phyloP scores from a whole-genome alignment of 805 yeast species.

The Pichia gijzeniarum region DNA sequence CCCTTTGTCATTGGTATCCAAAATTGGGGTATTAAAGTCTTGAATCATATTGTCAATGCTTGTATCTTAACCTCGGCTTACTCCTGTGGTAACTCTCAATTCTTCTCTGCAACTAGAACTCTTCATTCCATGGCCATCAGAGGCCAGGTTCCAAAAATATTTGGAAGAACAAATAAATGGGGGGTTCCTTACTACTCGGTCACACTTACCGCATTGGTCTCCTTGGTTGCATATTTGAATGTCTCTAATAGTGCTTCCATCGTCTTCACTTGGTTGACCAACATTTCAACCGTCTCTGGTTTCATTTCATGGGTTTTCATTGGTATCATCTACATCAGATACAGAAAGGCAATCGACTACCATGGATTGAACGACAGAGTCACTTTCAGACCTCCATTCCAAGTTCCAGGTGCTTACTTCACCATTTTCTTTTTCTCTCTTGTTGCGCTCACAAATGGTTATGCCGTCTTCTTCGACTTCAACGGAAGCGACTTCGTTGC shows the following conservation, averaged over 20 bases:
- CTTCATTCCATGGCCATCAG: slow-evolving; percentile 35
- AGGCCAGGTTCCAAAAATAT: slow-evolving; percentile 35
- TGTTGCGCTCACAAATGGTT: slow-evolving; percentile 67
- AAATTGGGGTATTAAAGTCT: slow-evolving; percentile 51
- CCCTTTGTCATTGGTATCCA: slow-evolving; percentile 62
- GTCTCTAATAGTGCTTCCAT: slow-evolving; percentile 44
- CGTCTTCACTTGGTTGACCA: slow-evolving; percentile 61
- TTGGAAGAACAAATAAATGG: slow-evolving; percentile 34
- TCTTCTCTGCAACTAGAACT: slow-evolving; percentile 38
- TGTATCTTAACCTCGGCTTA: slow-evolving; percentile 54
- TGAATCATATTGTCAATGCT: slow-evolving; percentile 58
- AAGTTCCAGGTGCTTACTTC: slow-evolving; percentile 54
- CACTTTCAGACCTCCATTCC: slow-evolving; percentile 49
- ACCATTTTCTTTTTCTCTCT: slow-evolving; percentile 40
- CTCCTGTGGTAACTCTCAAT: slow-evolving; percentile 41
- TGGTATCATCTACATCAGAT: slow-evolving; percentile 49
- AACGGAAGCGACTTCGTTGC: slow-evolving; percentile 56
- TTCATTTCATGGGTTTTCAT: slow-evolving; percentile 58
- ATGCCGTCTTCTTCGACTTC: slow-evolving; percentile 56
- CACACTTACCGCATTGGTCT: slow-evolving; percentile 33
- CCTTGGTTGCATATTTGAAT: slow-evolving; percentile 48
- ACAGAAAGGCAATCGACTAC: slow-evolving; percentile 54
- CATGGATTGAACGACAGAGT: slow-evolving; percentile 50
- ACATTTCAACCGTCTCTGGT: slow-evolving; percentile 60
- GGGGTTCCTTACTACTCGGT: slow-evolving; percentile 55